These are phyloP conservation scores for Viola pubescens DNA, from an alignment of 441 rosid species.

Conservation along the genomic window DNA sequence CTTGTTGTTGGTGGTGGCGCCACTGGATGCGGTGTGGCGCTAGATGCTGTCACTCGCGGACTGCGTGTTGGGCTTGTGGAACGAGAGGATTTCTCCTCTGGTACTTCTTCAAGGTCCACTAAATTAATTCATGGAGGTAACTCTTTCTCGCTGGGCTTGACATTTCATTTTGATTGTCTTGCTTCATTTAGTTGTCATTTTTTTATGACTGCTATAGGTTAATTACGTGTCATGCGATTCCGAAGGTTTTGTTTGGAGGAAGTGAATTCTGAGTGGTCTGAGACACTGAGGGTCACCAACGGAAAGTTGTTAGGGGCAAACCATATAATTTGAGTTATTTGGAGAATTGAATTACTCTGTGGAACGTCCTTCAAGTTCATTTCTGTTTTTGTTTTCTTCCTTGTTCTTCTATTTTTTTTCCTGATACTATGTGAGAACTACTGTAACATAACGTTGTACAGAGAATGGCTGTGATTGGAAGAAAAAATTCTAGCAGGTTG, in stretches of 20 bases:
- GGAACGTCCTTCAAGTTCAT: no score
- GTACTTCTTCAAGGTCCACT: constrained; percentile 93
- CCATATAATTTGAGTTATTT: no score
- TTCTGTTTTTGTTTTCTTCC: no score
- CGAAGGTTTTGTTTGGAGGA: background rate
- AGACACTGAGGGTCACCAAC: no score
- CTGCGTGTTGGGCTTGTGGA: constrained; percentile 88
- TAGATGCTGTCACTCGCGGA: constrained; percentile 80
- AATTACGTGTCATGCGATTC: background rate
- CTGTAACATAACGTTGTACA: no score
- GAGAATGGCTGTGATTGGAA: no score
- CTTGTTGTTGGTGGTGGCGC: constrained; percentile 95
- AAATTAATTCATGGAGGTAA: constrained; percentile 90
- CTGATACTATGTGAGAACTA: no score
- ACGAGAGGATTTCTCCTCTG: constrained; percentile 91
- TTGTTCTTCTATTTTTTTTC: no score
- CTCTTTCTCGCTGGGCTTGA: background rate
- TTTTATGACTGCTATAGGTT: background rate
- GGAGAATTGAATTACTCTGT: no score
- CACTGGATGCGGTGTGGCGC: constrained; percentile 89
- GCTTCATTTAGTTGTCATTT: background rate
- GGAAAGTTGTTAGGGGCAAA: no score
- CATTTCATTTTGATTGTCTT: background rate
- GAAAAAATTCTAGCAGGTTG: no score
- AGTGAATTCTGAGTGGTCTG: no score